Percentiles rank a stretch among this genome's conserved stretches.
phyloP scores from a whole-genome alignment of 2,329 filamentous ascomycete species.

The Metarhizium sp. region DNA sequence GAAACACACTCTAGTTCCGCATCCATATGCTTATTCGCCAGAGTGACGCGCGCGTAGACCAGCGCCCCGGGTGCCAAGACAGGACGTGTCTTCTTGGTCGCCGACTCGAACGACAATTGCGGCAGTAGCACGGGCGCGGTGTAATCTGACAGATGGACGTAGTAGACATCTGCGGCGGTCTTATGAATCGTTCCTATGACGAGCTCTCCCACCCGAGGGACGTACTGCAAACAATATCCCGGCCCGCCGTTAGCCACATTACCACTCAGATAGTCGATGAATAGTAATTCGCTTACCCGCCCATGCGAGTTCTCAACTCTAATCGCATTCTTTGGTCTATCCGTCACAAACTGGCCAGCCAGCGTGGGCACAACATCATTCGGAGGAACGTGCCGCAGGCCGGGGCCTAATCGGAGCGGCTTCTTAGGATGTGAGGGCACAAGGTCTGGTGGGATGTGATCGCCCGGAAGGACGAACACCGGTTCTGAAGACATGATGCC shows the following conservation, averaged over 20 bases:
- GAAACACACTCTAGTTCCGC: constrained; percentile 87
- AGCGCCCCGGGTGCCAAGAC: constrained; percentile 64
- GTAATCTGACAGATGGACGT: constrained; percentile 64
- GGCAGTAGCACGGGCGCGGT: constrained; percentile 61
- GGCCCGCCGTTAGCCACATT: not conserved
- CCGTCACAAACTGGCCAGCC: constrained; percentile 56
- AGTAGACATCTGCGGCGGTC: constrained; percentile 67
- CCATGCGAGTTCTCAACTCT: constrained; percentile 67
- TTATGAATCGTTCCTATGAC: constrained; percentile 81
- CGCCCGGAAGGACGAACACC: constrained; percentile 73
- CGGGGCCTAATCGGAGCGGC: constrained; percentile 73
- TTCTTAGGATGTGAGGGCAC: constrained; percentile 61
- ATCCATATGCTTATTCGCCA: constrained; percentile 75
- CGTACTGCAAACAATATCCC: constrained; percentile 47
- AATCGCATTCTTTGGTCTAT: constrained; percentile 65
- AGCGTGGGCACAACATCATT: constrained; percentile 60
- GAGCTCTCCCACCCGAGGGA: constrained; percentile 70
- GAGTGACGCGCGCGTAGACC: constrained; percentile 78
- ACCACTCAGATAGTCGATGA: not conserved
- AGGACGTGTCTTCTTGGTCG: constrained; percentile 84
- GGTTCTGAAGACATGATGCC: constrained; percentile 44
- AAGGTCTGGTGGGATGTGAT: constrained; percentile 54
- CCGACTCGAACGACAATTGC: constrained; percentile 86
- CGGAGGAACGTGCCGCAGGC: constrained; percentile 74
- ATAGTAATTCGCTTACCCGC: constrained; percentile 37